Evolutionary conservation across 176 grass and related monocot genomes (phyloP).

Genomic region (Pontederia paniculata): DNA sequence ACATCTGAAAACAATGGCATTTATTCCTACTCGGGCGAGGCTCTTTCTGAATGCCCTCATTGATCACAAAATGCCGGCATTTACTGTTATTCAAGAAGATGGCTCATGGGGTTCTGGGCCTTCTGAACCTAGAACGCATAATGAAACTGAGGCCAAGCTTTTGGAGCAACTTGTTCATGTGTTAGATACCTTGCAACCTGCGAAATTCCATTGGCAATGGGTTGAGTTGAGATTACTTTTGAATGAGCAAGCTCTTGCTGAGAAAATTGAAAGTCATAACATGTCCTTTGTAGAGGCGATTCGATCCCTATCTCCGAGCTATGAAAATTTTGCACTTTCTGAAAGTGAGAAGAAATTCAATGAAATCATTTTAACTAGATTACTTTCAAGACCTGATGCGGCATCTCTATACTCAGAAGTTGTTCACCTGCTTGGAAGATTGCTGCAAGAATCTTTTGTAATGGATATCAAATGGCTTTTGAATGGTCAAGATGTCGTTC

Average conservation of each 20-base stretch:
- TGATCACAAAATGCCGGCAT: conserved; percentile 69
- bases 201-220: conserved; percentile 99
- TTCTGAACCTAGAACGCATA: conserved; percentile 30
- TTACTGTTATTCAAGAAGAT: conserved; percentile 40
- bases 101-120: conserved; percentile 42
- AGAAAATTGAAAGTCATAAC: conserved; percentile 63
- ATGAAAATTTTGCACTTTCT: conserved; percentile 59
- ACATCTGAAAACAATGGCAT: conserved; percentile 65
- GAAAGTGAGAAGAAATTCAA: conserved; percentile 97
- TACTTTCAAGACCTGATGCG: conserved; percentile 87
- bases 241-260: conserved; percentile 89
- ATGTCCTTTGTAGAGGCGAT: conserved; percentile 74
- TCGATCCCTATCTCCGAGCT: conserved; percentile 61
- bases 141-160: conserved; percentile 54
- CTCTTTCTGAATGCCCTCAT: conserved; percentile 78
- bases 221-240: conserved; percentile 94
- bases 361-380: conserved; percentile 85
- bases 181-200: conserved; percentile 83
- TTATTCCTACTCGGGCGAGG: conserved; percentile 79
- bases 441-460: conserved; percentile 79
- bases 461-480: conserved; percentile 95
- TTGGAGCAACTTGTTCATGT: conserved; percentile 70
- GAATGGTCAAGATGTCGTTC: conserved; percentile 74
- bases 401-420: conserved; percentile 92
- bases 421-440: conserved; percentile 80